A percentile compares a stretch with the other conserved stretches of the same genome.
phyloP scores from a whole-genome alignment of 345 rosid species.

The Heritiera fomes region DNA sequence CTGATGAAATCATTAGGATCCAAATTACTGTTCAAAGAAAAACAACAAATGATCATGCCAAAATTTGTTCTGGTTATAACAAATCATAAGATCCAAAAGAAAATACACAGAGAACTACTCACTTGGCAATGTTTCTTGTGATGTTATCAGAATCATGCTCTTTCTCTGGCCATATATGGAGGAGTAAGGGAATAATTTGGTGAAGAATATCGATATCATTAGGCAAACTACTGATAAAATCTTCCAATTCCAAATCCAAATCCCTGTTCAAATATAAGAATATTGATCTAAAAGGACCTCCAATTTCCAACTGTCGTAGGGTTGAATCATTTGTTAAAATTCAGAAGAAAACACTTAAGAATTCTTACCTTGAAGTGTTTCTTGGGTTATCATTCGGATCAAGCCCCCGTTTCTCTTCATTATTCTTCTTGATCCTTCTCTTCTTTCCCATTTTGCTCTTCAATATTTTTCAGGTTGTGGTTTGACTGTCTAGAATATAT shows the following conservation, averaged over 20 bases:
- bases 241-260: background rate
- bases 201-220: background rate
- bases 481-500: no score
- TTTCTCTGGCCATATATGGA: no score
- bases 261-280: background rate
- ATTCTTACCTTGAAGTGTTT: conserved; percentile 8
- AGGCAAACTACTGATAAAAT: background rate
- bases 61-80: background rate
- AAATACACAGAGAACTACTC: background rate
- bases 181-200: no score
- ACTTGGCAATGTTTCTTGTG: background rate
- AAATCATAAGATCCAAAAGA: background rate
- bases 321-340: background rate
- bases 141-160: background rate
- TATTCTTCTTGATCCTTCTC: background rate
- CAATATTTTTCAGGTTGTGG: background rate
- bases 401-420: background rate
- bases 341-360: no score
- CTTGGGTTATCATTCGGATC: background rate
- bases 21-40: background rate
- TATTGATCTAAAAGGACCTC: no score
- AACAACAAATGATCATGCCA: background rate
- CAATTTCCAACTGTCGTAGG: background rate
- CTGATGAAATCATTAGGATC: background rate
- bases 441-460: background rate